Base-by-base conservation (phyloP, 148 eudicot species). In the Heliamphora exappendiculata region DNA sequence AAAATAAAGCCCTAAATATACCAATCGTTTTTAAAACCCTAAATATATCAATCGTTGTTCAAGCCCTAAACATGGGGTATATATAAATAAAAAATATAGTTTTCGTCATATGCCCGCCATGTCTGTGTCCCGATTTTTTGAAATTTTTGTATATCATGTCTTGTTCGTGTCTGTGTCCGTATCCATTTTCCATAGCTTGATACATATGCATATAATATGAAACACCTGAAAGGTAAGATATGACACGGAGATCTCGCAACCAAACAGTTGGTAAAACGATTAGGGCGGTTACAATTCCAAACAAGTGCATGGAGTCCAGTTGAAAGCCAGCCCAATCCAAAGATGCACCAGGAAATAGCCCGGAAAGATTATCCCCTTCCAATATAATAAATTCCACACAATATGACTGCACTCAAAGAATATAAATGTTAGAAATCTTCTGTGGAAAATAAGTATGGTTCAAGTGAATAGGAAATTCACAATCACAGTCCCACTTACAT, bases 321-420 rank as follows among this genome's bases (percentile, higher is more conserved):
- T 92, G 79, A 57, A 94, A 65, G 50, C 84, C 87, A 69, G 51
- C 76, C 78, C 74, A 86, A 77, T 86, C 72, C 67, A 94, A 78
- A 47, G 83, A 74, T 51, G 85, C 34, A 76, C 91, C 93, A 60
- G 98, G 98, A 76, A 94, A 94, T 69, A 94, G 82, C 37, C 86
- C 80, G 68, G 89, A 82, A 45, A 94, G 92, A 85, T 92, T 90
- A 68, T 94, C 96, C 8, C 93, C 98, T 82, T 94, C 98, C 78
- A 94, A 79, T 31, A 85, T 94, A 78, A 94, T 87, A 81, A 94
- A 94, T 65, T 94, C 98, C 75, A 92, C 97, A 87, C 98, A 92
- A 70, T 85, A 89, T 37, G 97, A 84, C 98, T 94, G 93, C 88
- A 70, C 3, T 16, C 11, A 5, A 31, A 47, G 24, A 47, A 28